phyloP scores from a whole-genome alignment of 345 rosid genomes.

The Heritiera fomes region DNA sequence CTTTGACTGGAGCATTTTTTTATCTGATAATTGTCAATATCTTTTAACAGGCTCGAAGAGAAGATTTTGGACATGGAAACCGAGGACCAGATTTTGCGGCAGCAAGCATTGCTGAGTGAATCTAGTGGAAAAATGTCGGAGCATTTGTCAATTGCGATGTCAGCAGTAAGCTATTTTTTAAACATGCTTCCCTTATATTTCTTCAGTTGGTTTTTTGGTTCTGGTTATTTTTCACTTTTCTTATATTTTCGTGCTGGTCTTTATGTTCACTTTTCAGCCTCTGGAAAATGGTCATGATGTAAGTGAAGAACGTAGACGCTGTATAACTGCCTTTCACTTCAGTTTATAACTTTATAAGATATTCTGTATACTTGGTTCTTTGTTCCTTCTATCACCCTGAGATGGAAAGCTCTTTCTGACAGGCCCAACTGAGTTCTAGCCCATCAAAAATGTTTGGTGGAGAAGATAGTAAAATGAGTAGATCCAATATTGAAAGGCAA shows the following conservation, averaged over 20 bases:
- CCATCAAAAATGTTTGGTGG: constrained; percentile 52
- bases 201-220: neutral
- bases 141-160: constrained; percentile 46
- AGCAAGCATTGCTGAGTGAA: constrained; percentile 55
- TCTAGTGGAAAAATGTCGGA: constrained; percentile 58
- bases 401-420: constrained; percentile 26
- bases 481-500: constrained; percentile 64
- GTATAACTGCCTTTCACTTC: constrained; percentile 9
- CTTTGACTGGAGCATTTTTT: constrained; percentile 2
- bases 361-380: constrained; percentile 15
- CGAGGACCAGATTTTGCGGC: constrained; percentile 70
- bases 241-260: constrained; percentile 15
- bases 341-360: constrained; percentile 1
- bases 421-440: constrained; percentile 53
- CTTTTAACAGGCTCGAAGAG: constrained; percentile 70
- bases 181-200: constrained; percentile 1
- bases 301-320: constrained; percentile 40
- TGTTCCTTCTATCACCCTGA: constrained; percentile 25
- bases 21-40: constrained; percentile 5
- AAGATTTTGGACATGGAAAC: constrained; percentile 80
- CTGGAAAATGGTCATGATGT: constrained; percentile 68
- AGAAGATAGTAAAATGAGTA: constrained; percentile 53
- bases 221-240: constrained; percentile 19
- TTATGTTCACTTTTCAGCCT: constrained; percentile 46
- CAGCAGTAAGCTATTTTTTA: constrained; percentile 39